Conservation (phyloP, 306 rosid genomes). For the Gleditsia sinensis region DNA sequence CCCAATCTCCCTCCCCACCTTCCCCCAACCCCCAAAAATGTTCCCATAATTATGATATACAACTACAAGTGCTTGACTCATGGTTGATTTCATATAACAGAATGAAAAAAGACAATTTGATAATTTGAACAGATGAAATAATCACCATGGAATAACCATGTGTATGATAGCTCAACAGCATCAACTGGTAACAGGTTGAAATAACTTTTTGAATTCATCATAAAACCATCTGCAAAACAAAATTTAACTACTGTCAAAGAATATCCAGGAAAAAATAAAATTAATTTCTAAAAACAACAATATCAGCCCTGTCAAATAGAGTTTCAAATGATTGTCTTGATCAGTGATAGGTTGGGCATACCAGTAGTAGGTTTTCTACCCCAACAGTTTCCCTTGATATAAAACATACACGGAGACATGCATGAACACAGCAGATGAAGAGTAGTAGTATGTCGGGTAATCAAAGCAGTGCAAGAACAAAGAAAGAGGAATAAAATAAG, state of each 20-base stretch:
- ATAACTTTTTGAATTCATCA: constrained; percentile 67
- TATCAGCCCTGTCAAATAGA: constrained; percentile 1
- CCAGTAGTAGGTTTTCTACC: background rate
- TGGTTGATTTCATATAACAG: background rate
- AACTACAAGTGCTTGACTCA: background rate
- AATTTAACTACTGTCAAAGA: background rate
- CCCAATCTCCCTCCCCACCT: background rate
- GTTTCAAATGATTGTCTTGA: constrained; percentile 7
- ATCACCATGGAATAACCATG: constrained; percentile 7
- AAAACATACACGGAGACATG: background rate
- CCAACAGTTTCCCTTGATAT: background rate
- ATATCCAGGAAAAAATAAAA: background rate
- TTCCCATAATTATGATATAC: background rate
- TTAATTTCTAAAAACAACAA: background rate
- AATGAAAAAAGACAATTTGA: background rate
- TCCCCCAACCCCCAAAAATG: background rate
- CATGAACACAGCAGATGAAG: background rate
- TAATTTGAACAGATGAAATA: background rate
- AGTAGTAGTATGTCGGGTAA: background rate
- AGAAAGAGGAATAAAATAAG: background rate
- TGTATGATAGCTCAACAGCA: background rate
- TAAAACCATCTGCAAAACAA: constrained; percentile 74
- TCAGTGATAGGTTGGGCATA: background rate
- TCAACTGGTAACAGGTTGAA: constrained; percentile 60
- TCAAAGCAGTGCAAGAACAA: background rate